Percentiles rank a stretch among this genome's conserved stretches.
phyloP scores from a whole-genome alignment of 371 early-diverging fungal species.

The Lichtheimia hyalospora region DNA sequence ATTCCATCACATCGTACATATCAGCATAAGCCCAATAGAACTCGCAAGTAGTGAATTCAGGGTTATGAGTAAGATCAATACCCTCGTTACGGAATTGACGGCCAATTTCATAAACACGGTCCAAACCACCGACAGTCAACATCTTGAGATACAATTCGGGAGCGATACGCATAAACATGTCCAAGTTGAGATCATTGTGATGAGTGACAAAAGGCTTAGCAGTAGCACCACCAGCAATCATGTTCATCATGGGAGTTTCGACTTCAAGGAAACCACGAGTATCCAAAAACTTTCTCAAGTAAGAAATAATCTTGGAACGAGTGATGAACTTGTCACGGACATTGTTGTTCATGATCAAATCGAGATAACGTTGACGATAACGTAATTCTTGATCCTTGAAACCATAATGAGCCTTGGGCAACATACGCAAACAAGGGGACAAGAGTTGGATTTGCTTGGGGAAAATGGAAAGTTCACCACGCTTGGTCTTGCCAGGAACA shows the following conservation, averaged over 20 bases:
- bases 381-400: conserved; percentile 96
- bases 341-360: conserved; percentile 97
- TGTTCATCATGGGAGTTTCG: conserved; percentile 99
- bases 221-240: conserved; percentile 99
- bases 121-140: conserved; percentile 97
- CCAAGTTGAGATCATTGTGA: conserved; percentile 99
- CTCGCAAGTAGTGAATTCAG: conserved; percentile 99
- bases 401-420: conserved; percentile 97
- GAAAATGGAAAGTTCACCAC: conserved; percentile 97
- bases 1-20: conserved; percentile 93
- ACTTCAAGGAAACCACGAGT: conserved; percentile 97
- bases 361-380: conserved; percentile 99
- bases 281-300: conserved; percentile 95
- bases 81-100: conserved; percentile 99
- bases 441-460: conserved; percentile 86
- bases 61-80: conserved; percentile 99
- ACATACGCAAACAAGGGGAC: conserved; percentile 95
- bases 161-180: conserved; percentile 98
- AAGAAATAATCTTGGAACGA: conserved; percentile 93
- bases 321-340: conserved; percentile 94
- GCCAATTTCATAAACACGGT: conserved; percentile 99
- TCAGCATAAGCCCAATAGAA: conserved; percentile 99
- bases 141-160: conserved; percentile 99
- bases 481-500: conserved; percentile 91
- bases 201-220: conserved; percentile 99